Evolutionary conservation across 768 basidiomycete genomes (phyloP), one percentile per base, ranked within the genome.

Genomic region (Agaricus sinodeliciosus): DNA sequence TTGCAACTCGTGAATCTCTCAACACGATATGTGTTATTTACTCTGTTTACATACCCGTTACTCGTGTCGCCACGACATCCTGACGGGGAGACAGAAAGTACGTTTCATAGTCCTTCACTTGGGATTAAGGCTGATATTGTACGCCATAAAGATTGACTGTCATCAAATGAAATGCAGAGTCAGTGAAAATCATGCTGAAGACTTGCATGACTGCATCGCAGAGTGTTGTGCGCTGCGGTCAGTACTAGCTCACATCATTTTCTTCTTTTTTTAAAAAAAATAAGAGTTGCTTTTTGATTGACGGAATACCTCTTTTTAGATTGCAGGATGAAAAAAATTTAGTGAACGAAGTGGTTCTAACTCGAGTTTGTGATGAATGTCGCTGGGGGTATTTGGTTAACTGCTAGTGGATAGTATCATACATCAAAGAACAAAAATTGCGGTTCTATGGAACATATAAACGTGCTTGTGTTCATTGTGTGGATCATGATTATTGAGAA

Each of bases 31-130:
- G 51, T 53, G 51, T 27, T 41, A 53, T 15, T 31, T 53, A 43
- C 51, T 53, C 19, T 46, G 44, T 34, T 25, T 53, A 9, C 37
- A 53, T 19, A 53, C 51, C 36, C 43, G 51, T 11, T 53, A 53
- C 13, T 28, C 44, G 12, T 53, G 51, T 12, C 35, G 26, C 18
- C 51, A 53, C 25, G 51, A 53, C 3, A 25, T 46, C 22, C 25
- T 53, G 16, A 39, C 35, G 31, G 25, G 28, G 25, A 45, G 51
- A 40, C 51, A 53, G n/a, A 53, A 53, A 22, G 51, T 53, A 37
- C 12, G 26, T 28, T 9, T 5, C 3, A 28, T 1, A 22, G 22
- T n/a, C 26, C 6, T n/a, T 11, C 35, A 13, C 16, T 18, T 2
- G 7, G n/a, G 18, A 9, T 11, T n/a, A 3, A 3, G 9, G 9